phyloP scores from a whole-genome alignment of 345 rosid species.

The Pugionium cornutum region DNA sequence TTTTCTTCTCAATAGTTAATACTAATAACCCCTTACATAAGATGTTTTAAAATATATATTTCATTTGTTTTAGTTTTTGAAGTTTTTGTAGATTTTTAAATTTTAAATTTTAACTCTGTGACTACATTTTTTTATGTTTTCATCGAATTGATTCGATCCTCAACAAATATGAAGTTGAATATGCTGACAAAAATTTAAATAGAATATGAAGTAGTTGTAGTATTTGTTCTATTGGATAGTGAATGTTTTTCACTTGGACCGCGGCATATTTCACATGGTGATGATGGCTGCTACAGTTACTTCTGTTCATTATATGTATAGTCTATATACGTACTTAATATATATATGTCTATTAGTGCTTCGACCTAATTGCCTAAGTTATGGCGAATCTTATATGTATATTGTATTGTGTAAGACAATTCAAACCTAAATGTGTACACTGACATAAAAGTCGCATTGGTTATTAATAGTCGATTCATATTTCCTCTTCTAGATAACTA shows the following conservation, averaged over 20 bases:
- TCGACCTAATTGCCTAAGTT: slow-evolving; percentile 17
- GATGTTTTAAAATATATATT: too few relatives aligned
- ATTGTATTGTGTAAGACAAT: slow-evolving; percentile 18
- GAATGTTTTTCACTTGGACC: slow-evolving; percentile 24
- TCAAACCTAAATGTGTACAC: too few relatives aligned
- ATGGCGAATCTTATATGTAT: slow-evolving; percentile 25
- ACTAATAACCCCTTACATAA: too few relatives aligned
- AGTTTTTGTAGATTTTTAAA: too few relatives aligned
- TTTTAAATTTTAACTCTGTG: too few relatives aligned
- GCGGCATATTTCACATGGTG: slow-evolving; percentile 9
- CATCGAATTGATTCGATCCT: too few relatives aligned
- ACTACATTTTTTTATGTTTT: too few relatives aligned
- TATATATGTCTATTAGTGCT: neutral
- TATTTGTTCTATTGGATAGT: slow-evolving; percentile 20
- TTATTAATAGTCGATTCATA: neutral
- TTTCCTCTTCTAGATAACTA: slow-evolving; percentile 31
- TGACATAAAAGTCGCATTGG: too few relatives aligned
- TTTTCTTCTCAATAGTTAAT: too few relatives aligned
- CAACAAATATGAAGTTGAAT: too few relatives aligned
- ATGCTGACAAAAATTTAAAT: too few relatives aligned
- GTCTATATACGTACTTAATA: neutral
- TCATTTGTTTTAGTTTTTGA: too few relatives aligned
- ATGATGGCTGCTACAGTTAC: slow-evolving; percentile 2
- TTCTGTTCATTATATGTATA: slow-evolving; percentile 10
- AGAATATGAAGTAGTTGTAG: neutral